Evolutionary conservation across 257 asterid species (phyloP).

Genomic region (Solanum arcanum): DNA sequence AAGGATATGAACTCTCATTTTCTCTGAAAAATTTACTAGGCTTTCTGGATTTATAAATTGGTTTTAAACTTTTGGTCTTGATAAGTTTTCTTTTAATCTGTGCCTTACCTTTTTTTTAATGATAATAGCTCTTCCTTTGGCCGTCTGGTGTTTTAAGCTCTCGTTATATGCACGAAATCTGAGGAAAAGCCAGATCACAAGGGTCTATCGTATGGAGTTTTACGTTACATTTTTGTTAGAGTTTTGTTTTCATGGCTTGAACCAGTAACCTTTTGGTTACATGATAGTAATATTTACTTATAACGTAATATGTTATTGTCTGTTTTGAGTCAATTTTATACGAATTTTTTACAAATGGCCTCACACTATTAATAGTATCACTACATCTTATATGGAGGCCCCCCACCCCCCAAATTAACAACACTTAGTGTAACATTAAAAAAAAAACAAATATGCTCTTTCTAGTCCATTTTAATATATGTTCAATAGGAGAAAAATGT

Average conservation of each 20-base stretch:
- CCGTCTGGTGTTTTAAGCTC: not conserved
- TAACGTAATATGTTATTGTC: not conserved
- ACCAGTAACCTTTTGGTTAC: fast-evolving
- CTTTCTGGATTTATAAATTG: not conserved
- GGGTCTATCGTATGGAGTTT: not conserved
- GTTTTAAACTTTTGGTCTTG: conserved; percentile 1
- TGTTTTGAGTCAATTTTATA: not conserved
- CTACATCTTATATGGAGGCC: not conserved
- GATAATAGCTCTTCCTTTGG: not conserved
- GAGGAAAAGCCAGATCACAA: not conserved
- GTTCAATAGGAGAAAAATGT: not conserved
- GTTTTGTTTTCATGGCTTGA: not conserved
- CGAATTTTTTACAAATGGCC: not conserved
- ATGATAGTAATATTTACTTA: not conserved
- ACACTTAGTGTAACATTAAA: not conserved
- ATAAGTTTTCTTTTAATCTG: not conserved
- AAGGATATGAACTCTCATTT: conserved; percentile 16
- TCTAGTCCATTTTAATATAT: not conserved
- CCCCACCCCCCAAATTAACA: not conserved
- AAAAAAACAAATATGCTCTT: not conserved
- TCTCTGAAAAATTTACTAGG: not conserved
- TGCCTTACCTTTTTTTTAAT: not conserved
- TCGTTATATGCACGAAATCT: not conserved
- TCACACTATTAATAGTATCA: not conserved
- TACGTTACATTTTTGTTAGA: not conserved